phyloP scores from a whole-genome alignment of 768 basidiomycete genomes.

The Rhizopogon vinicolor region DNA sequence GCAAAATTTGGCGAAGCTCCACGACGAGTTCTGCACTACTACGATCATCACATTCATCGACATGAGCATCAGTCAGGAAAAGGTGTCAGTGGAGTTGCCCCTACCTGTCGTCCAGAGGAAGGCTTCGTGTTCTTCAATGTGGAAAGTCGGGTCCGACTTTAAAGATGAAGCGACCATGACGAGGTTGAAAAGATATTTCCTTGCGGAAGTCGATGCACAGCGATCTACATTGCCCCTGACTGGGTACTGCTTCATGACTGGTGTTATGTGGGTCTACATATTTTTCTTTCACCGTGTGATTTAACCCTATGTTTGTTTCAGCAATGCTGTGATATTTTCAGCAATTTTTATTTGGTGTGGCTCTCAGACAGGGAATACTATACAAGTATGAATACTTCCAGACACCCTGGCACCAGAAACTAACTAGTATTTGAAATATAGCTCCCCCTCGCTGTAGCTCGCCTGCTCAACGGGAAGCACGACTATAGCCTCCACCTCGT shows the following conservation, averaged over 20 bases:
- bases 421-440: constrained; percentile 25
- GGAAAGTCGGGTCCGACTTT: neutral
- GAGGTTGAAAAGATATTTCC: constrained; percentile 3
- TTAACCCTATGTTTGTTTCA: constrained; percentile 16
- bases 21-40: neutral
- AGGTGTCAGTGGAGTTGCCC: neutral
- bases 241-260: constrained; percentile 70
- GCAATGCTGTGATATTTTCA: constrained; percentile 65
- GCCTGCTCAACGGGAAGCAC: constrained; percentile 54
- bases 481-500: constrained; percentile 62
- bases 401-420: neutral
- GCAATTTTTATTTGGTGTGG: constrained; percentile 79
- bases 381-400: constrained; percentile 39
- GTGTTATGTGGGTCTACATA: constrained; percentile 49
- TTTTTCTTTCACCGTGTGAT: neutral
- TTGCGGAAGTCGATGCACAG: constrained; percentile 5
- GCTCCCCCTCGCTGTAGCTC: constrained; percentile 73
- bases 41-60: neutral
- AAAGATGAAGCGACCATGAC: neutral
- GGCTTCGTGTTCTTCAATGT: neutral
- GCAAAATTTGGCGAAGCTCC: neutral
- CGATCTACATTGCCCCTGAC: constrained; percentile 45
- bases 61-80: neutral
- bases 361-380: constrained; percentile 73
- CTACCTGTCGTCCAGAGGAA: constrained; percentile 5